Evolutionary conservation across 78 protist species (phyloP).

Genomic region (Dictyostelium intermedium): DNA sequence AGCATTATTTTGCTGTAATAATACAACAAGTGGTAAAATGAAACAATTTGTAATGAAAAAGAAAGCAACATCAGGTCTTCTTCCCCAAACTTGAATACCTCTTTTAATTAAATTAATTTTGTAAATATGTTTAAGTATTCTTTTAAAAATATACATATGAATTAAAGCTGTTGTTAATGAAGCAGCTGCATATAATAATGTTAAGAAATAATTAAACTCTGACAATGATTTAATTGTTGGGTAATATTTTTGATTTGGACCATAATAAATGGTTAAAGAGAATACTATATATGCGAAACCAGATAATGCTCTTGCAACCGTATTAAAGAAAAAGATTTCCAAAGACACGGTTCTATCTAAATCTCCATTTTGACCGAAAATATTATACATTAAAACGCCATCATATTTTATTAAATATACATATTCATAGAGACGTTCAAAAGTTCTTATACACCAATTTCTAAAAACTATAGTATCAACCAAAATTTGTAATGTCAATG

Average conservation of each 20-base stretch:
- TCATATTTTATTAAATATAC: neutral
- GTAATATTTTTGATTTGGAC: conserved; percentile 30
- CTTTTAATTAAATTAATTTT: neutral
- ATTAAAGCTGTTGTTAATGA: conserved; percentile 13
- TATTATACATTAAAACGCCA: neutral
- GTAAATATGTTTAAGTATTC: neutral
- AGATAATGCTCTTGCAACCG: conserved; percentile 22
- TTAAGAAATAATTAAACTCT: neutral
- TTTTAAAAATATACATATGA: conserved; percentile 24
- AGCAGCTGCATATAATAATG: conserved; percentile 33
- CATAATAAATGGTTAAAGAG: conserved; percentile 37
- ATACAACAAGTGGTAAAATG: conserved; percentile 41
- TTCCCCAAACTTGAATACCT: conserved; percentile 28
- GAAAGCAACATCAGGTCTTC: conserved; percentile 61
- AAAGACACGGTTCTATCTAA: conserved; percentile 44
- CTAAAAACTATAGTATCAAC: conserved; percentile 23
- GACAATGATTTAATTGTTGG: conserved; percentile 7
- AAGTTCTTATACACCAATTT: neutral
- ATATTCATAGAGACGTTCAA: neutral
- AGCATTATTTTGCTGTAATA: conserved; percentile 44
- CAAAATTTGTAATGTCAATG: conserved; percentile 5
- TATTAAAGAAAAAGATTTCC: conserved; percentile 48
- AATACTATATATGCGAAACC: conserved; percentile 29
- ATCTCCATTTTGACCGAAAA: conserved; percentile 28
- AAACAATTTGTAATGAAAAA: conserved; percentile 60